A percentile compares a stretch with the other conserved stretches of the same genome.
phyloP scores from a whole-genome alignment of 768 basidiomycete species.

The Russula earlei region DNA sequence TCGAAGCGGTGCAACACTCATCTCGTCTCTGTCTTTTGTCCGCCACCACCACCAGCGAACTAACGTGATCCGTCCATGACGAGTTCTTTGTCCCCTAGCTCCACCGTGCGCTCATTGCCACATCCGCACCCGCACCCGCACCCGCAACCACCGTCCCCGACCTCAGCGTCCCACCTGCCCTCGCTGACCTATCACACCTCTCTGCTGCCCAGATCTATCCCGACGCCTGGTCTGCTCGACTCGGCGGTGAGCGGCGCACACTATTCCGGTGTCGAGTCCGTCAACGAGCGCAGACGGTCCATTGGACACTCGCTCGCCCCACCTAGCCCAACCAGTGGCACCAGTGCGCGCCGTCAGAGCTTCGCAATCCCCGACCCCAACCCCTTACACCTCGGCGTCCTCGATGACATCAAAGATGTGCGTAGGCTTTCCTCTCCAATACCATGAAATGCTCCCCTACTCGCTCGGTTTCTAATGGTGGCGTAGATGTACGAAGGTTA shows the following conservation, averaged over 20 bases:
- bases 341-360: conserved; percentile 9
- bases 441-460: not conserved
- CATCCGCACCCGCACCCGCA: not conserved
- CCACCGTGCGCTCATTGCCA: not conserved
- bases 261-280: conserved; percentile 44
- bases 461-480: not conserved
- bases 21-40: not conserved
- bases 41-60: not conserved
- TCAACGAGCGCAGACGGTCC: conserved; percentile 23
- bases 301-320: not conserved
- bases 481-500: conserved; percentile 40
- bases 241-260: conserved; percentile 55
- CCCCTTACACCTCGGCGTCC: conserved; percentile 33
- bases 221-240: conserved; percentile 42
- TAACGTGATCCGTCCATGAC: not conserved
- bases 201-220: conserved; percentile 33
- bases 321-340: not conserved
- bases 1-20: not conserved
- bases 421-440: not conserved
- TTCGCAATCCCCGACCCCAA: conserved; percentile 10
- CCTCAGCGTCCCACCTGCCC: conserved; percentile 25
- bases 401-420: conserved; percentile 47
- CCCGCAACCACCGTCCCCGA: not conserved
- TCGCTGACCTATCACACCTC: conserved; percentile 39
- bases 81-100: not conserved